Evolutionary conservation across 2,329 filamentous ascomycete species (phyloP).

Genomic region (Fusarium globosum): DNA sequence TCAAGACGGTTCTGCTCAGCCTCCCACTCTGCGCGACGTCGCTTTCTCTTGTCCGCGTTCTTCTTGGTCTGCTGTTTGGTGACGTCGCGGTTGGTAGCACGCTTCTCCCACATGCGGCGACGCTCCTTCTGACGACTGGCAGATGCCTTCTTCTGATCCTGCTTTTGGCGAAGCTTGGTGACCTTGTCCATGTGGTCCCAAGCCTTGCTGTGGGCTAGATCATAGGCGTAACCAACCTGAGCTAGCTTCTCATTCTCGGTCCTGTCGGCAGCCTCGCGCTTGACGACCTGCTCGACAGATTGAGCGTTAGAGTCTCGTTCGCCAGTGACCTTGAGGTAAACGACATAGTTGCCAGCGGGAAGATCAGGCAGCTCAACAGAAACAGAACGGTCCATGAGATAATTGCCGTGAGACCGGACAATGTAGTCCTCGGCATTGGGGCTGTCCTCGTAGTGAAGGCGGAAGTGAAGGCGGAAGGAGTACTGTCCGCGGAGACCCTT

Average conservation of each 20-base stretch:
- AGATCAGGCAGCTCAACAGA: conserved; percentile 68
- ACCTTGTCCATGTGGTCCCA: conserved; percentile 62
- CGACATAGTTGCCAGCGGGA: conserved; percentile 65
- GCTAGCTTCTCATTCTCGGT: conserved; percentile 68
- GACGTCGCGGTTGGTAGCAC: conserved; percentile 57
- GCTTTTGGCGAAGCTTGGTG: conserved; percentile 60
- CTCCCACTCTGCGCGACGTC: conserved; percentile 44
- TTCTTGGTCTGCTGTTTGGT: conserved; percentile 56
- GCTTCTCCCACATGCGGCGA: conserved; percentile 61
- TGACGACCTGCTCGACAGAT: conserved; percentile 68
- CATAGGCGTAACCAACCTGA: conserved; percentile 68
- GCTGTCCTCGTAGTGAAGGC: conserved; percentile 60
- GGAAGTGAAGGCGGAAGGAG: conserved; percentile 60
- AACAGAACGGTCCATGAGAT: conserved; percentile 68
- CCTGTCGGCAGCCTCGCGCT: conserved; percentile 59
- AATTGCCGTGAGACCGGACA: conserved; percentile 68
- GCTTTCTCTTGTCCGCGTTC: conserved; percentile 51
- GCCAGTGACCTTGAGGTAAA: conserved; percentile 67
- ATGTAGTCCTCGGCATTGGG: conserved; percentile 68
- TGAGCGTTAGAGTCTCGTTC: conserved; percentile 56
- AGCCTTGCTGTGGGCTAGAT: conserved; percentile 70
- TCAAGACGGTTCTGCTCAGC: conserved; percentile 43
- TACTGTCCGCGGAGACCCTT: conserved; percentile 71
- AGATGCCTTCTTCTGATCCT: conserved; percentile 62
- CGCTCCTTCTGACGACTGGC: conserved; percentile 58